Base-by-base conservation (phyloP, 331 rosid genomes). In the Spiraea crenata region DNA sequence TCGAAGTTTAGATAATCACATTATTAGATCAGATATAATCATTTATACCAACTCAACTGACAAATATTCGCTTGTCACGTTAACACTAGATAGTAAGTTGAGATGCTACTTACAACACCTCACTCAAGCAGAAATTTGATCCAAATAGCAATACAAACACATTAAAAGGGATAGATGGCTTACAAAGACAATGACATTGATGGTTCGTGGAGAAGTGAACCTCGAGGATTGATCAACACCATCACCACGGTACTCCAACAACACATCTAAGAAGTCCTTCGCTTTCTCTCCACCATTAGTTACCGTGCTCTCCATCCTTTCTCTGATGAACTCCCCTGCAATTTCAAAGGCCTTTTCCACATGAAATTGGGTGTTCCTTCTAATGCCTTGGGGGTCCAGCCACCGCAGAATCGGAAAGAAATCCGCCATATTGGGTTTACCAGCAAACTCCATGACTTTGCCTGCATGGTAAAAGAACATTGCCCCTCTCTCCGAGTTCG, bases 361-460 rank as follows among this genome's bases (percentile, higher is more conserved):
- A 7, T 92, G 98, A 38, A 77, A 88, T 3, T 88, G 93, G 0
- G 96, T 90, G 14, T 79, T 86, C 48, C 78, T 85, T 78, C 96
- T 81, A 8, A 90, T 74, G 13, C 96, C 83, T 50, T 92, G 98
- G 5, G 96, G 98, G 44, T 92, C 98, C 25, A 90, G 7, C 82
- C 93, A 72, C 77, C 79, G 82, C 12, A 90, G 34, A 25, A 74
- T 11, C 0, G 93, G 96, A 19, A 88, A 69, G 56, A 85, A 92
- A 75, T 92, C 98, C 0, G 98, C 96, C 17, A 85, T 72, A 14
- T 92, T 90, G 1, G 98, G 98, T 71, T 86, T 90, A 69, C 96
- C 98, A n/a, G 96, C 93, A 37, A 74, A 73, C 77, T 92, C 96
- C 98, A 83, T 90, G 25, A 92, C 91, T 76, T 83, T 85, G 1